Conservation (phyloP, 202 grass and related monocot genomes). For the Schoenoplectus triqueter region DNA sequence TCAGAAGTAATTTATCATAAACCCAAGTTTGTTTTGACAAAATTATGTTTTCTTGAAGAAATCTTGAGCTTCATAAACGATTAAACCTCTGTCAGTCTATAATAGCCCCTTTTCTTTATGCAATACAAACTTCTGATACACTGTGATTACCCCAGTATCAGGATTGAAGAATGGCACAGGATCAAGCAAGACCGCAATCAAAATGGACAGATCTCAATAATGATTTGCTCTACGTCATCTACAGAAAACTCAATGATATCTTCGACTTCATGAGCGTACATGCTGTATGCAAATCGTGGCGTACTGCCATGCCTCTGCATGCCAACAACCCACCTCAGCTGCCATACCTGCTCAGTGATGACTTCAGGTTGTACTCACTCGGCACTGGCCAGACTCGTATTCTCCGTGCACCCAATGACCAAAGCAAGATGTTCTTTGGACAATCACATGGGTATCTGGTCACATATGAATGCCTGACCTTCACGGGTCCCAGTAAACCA, state of each 20-base stretch:
- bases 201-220: not conserved
- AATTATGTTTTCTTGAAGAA: too few relatives aligned
- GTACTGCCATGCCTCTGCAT: not conserved
- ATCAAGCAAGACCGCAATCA: not conserved
- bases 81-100: not conserved
- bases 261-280: conserved; percentile 4
- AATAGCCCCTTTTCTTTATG: not conserved
- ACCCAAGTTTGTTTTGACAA: too few relatives aligned
- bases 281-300: conserved; percentile 8
- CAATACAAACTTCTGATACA: not conserved
- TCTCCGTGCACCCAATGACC: not conserved
- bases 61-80: too few relatives aligned
- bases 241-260: not conserved
- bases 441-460: not conserved
- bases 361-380: not conserved
- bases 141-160: not conserved
- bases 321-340: not conserved
- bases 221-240: not conserved
- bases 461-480: not conserved
- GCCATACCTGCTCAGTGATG: not conserved
- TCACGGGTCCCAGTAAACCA: not conserved
- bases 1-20: too few relatives aligned
- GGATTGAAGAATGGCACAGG: not conserved
- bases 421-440: not conserved
- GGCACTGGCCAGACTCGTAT: not conserved